Base-by-base conservation (phyloP, 495 filamentous ascomycete genomes). In the Aspergillus bridgeri region DNA sequence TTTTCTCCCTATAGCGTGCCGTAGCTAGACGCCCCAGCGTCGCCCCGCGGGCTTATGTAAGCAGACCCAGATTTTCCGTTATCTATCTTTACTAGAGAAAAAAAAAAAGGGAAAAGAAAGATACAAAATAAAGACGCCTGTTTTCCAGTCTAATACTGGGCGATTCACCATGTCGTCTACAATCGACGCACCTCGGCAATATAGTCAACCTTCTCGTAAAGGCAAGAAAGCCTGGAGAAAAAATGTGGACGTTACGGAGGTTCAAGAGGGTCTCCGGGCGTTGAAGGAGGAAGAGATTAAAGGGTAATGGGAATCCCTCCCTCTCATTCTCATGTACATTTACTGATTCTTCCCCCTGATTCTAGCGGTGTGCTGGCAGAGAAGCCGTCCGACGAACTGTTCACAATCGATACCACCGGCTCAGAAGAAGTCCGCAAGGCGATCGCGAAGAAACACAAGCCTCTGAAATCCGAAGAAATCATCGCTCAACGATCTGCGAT, bases 141-240 rank as follows among this genome's bases (percentile, higher is more conserved):
- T 15, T 51, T 38, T 48, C 1, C 18, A 15, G 5, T 38, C 15
- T 29, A 3, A 9, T 52, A 25, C 17, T 9, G 42, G 29, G 56
- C 24, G 53, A 42, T 57, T 57, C 60, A 72, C 59, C 60, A 76
- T 77, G 75, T 75, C 75, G 54, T 61, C 65, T 20, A 57, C 62
- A 17, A 55, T 70, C 49, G 72, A 71, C 55, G 74, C 85, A 22
- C 85, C 84, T 15, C 75, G 79, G 45, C 80, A 84, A 62, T 80
- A 76, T 61, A 92, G 86, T 61, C 94, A 98, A 71, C 86, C 92
- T 44, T 96, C 92, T 11, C 81, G 94, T 66, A 98, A 98, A 72
- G 93, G 94, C 60, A 98, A 98, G 77, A 96, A 92, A 74, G 94
- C 94, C 19, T 98, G 94, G 94, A 82, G 94, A 62, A 98, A 98